phyloP scores from a whole-genome alignment of 257 asterid genomes.

The Hygrophila difformis region DNA sequence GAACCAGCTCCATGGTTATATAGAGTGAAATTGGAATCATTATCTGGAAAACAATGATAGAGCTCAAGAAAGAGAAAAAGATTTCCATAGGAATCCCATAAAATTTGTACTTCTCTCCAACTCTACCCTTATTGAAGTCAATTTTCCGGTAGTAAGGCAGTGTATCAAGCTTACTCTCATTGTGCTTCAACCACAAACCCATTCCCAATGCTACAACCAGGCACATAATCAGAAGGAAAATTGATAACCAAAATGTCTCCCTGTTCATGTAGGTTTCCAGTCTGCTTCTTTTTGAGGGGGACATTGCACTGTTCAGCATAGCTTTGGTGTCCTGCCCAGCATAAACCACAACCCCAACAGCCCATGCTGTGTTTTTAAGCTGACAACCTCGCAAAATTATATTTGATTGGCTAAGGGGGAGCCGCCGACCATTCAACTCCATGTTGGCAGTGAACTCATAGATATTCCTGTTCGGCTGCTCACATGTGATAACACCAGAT shows the following conservation, averaged over 20 bases:
- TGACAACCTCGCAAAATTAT: conserved; percentile 96
- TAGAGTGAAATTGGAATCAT: conserved; percentile 98
- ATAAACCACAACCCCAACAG: conserved; percentile 89
- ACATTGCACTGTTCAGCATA: conserved; percentile 86
- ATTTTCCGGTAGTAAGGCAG: conserved; percentile 83
- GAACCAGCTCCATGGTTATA: conserved; percentile 98
- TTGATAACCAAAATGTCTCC: conserved; percentile 89
- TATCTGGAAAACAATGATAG: conserved; percentile 93
- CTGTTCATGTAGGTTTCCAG: conserved; percentile 92
- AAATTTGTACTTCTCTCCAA: conserved; percentile 48
- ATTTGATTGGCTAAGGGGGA: conserved; percentile 86
- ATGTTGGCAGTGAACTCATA: conserved; percentile 91
- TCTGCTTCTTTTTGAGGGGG: conserved; percentile 92
- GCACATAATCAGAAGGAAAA: conserved; percentile 84
- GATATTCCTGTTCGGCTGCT: conserved; percentile 94
- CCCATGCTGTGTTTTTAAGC: conserved; percentile 96
- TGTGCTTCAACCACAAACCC: conserved; percentile 81
- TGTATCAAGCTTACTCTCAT: conserved; percentile 59
- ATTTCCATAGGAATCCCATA: conserved; percentile 97
- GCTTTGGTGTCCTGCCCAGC: conserved; percentile 99
- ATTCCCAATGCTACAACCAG: conserved; percentile 74
- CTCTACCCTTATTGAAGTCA: conserved; percentile 43
- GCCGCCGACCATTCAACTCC: conserved; percentile 67
- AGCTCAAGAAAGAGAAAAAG: conserved; percentile 85
- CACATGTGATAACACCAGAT: conserved; percentile 80